Evolutionary conservation across 352 stramenopile genomes (phyloP), one percentile per base, ranked within the genome.

Genomic region (Thalassiosira hispida): DNA sequence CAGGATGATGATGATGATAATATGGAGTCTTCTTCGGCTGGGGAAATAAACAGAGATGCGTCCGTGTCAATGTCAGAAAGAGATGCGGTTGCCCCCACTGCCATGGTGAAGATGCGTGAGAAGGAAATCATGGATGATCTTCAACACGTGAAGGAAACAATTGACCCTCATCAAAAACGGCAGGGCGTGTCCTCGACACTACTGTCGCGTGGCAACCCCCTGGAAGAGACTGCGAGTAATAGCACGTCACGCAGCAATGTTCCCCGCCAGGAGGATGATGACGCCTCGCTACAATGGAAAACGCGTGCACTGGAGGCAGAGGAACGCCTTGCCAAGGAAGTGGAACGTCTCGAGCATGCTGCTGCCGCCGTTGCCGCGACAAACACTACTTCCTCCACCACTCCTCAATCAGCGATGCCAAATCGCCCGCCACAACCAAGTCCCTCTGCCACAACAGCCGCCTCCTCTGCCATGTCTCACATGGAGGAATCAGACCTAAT

Each of bases 231-330:
- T n/a, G n/a, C n/a, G n/a, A n/a, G n/a, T n/a, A n/a, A n/a, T n/a
- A n/a, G n/a, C n/a, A n/a, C n/a, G n/a, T n/a, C n/a, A n/a, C n/a
- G n/a, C n/a, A n/a, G n/a, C n/a, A n/a, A n/a, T n/a, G n/a, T n/a
- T n/a, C n/a, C n/a, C n/a, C n/a, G n/a, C n/a, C n/a, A n/a, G n/a
- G n/a, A n/a, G 25, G 42, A 5, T 9, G n/a, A 6, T 55, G 20
- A 33, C 52, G 25, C 1, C 20, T 33, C 38, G 49, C 25, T 60
- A 14, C 7, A 62, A 53, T 79, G 71, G 71, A 67, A 55, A 12
- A 63, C 52, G 22, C 60, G 71, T 64, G 71, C 71, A 27, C 44
- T 79, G 20, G 47, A 79, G 22, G 71, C 71, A 12, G 71, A 79
- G 52, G 62, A 68, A 53, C 52, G 40, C 16, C 49, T 73, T 0